Percentiles rank a stretch among this genome's conserved stretches.
phyloP scores from a whole-genome alignment of 2,329 filamentous ascomycete species.

The Tolypocladium ovalisporum region DNA sequence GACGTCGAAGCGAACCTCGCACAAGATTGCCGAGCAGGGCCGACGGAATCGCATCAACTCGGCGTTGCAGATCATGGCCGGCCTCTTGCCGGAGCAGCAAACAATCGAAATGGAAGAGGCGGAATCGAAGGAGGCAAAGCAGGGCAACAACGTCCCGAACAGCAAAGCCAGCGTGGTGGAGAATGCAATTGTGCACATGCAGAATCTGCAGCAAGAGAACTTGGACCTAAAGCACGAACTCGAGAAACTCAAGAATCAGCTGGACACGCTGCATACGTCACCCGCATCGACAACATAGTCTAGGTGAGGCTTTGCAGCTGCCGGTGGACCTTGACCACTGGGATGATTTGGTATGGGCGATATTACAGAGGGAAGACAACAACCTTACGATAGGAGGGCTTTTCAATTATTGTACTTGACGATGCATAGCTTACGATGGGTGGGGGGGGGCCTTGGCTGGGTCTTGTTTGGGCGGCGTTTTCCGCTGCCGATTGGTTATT shows the following conservation, averaged over 20 bases:
- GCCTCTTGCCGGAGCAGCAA: conserved; percentile 58
- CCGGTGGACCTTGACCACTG: background rate
- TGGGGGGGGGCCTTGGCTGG: background rate
- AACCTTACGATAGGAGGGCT: background rate
- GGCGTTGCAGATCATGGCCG: conserved; percentile 83
- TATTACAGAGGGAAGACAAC: too few relatives aligned
- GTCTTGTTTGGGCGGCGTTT: background rate
- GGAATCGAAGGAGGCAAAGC: conserved; percentile 36
- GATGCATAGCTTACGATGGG: background rate
- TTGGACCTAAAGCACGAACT: conserved; percentile 55
- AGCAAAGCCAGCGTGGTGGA: conserved; percentile 98
- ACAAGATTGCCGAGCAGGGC: conserved; percentile 96
- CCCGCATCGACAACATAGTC: background rate
- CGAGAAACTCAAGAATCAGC: conserved; percentile 17
- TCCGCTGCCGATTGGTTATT: background rate
- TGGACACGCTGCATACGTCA: conserved; percentile 15
- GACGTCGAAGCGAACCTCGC: conserved; percentile 91
- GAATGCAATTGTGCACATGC: conserved; percentile 91
- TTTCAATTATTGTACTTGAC: background rate
- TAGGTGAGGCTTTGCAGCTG: background rate
- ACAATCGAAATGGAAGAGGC: conserved; percentile 31
- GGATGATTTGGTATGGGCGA: too few relatives aligned
- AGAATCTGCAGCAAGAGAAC: conserved; percentile 66
- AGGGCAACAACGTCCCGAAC: conserved; percentile 47
- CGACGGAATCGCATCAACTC: conserved; percentile 91